These are phyloP conservation scores for Clonostachys chloroleuca DNA, from an alignment of 2,329 filamentous ascomycete species.

Conservation along the genomic window DNA sequence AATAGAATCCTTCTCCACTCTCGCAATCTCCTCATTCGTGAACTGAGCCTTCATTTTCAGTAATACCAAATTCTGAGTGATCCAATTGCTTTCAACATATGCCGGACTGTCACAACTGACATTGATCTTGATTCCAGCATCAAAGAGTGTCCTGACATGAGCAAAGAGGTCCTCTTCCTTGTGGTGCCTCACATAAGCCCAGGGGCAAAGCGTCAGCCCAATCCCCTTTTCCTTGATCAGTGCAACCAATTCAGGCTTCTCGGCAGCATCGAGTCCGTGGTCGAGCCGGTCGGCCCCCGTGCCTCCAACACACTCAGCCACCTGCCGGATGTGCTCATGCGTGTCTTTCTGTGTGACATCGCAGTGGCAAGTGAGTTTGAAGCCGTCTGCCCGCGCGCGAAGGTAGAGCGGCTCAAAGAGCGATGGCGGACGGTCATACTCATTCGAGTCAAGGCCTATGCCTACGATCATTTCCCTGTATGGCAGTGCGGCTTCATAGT, in stretches of 20 bases:
- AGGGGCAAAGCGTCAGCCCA: conserved; percentile 65
- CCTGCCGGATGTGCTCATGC: conserved; percentile 46
- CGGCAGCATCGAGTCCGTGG: conserved; percentile 62
- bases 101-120: conserved; percentile 71
- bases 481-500: conserved; percentile 37
- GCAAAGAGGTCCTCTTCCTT: not conserved
- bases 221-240: conserved; percentile 50
- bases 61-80: conserved; percentile 12
- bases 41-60: conserved; percentile 13
- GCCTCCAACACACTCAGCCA: conserved; percentile 40
- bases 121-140: conserved; percentile 58
- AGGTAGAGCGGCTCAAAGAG: conserved; percentile 34
- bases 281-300: conserved; percentile 64
- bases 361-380: conserved; percentile 44
- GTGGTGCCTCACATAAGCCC: conserved; percentile 18
- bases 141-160: conserved; percentile 42
- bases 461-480: conserved; percentile 27
- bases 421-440: conserved; percentile 34
- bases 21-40: conserved; percentile 32
- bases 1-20: conserved; percentile 32
- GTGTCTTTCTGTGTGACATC: conserved; percentile 45
- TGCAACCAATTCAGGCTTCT: conserved; percentile 52
- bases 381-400: conserved; percentile 28
- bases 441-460: conserved; percentile 41
- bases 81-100: conserved; percentile 60